Evolutionary conservation across 2,329 filamentous ascomycete genomes (phyloP).

Genomic region (Beauveria medogensis): DNA sequence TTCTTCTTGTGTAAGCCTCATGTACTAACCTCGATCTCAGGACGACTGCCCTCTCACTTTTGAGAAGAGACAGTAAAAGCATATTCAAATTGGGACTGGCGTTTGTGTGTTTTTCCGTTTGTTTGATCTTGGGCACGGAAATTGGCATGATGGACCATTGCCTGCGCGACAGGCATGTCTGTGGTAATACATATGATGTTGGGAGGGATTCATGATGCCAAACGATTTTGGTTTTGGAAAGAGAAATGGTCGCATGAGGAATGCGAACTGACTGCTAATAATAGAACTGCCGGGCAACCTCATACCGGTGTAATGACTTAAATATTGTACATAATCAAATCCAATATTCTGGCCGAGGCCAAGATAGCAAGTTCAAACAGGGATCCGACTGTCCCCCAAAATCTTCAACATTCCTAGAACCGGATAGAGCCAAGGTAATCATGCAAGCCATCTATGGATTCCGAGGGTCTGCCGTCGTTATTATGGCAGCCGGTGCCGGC

Average conservation of each 20-base stretch:
- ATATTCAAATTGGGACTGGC: background rate
- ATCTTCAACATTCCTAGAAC: no score
- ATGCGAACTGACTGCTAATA: background rate
- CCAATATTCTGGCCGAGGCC: background rate
- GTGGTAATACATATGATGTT: background rate
- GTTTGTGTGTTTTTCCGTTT: background rate
- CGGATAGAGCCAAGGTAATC: no score
- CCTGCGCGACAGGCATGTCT: background rate
- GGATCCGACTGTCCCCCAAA: no score
- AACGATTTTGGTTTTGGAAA: conserved; percentile 2
- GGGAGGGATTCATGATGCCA: background rate
- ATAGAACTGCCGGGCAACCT: background rate
- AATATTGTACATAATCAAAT: conserved; percentile 5
- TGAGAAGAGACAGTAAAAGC: conserved; percentile 39
- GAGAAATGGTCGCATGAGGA: background rate
- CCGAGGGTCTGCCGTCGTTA: no score
- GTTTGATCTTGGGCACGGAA: background rate
- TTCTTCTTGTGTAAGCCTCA: conserved; percentile 10
- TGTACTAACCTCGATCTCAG: conserved; percentile 35
- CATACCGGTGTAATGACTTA: conserved; percentile 5
- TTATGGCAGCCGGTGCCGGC: background rate
- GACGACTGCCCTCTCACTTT: conserved; percentile 80
- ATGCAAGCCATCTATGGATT: no score
- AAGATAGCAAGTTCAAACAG: background rate
- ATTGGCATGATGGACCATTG: background rate